Percentiles rank a stretch among this genome's conserved stretches.
phyloP scores from a whole-genome alignment of 2,329 filamentous ascomycete genomes.

The Ascochyta fabae region DNA sequence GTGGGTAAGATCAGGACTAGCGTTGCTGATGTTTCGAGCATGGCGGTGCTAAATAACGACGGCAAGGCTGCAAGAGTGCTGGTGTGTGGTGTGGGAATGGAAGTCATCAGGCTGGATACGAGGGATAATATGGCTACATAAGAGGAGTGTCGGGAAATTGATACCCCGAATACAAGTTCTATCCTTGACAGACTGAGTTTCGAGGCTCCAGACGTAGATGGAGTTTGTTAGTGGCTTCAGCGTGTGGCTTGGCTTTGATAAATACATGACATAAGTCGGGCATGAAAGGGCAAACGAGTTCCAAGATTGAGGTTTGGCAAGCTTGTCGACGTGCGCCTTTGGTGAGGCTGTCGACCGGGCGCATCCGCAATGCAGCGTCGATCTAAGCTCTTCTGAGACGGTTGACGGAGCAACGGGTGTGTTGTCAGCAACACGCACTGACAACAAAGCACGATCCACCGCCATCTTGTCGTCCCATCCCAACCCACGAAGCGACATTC shows the following conservation, averaged over 20 bases:
- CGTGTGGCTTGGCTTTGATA: too few species aligned
- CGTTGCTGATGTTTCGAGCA: conserved; percentile 62
- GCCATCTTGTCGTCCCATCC: conserved; percentile 19
- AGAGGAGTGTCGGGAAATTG: not conserved
- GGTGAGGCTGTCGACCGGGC: conserved; percentile 6
- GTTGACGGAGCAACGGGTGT: conserved; percentile 26
- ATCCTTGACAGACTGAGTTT: not conserved
- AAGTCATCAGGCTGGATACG: conserved; percentile 31
- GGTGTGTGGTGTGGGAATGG: conserved; percentile 47
- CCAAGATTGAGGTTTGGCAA: too few species aligned
- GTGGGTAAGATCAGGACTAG: conserved; percentile 50
- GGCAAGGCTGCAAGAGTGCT: conserved; percentile 26
- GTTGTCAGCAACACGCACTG: conserved; percentile 27
- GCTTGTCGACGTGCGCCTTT: not conserved
- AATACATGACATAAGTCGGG: too few species aligned
- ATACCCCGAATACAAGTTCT: not conserved
- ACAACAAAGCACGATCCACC: conserved; percentile 33
- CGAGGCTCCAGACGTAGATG: not conserved
- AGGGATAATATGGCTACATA: not conserved
- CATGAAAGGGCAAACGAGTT: too few species aligned
- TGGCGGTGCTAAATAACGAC: conserved; percentile 50
- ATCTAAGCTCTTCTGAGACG: conserved; percentile 1
- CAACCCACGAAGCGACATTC: conserved; percentile 15
- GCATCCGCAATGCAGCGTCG: not conserved
- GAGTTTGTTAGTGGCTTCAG: too few species aligned